Evolutionary conservation across 2,329 filamentous ascomycete species (phyloP).

Genomic region (Beauveria sp.): DNA sequence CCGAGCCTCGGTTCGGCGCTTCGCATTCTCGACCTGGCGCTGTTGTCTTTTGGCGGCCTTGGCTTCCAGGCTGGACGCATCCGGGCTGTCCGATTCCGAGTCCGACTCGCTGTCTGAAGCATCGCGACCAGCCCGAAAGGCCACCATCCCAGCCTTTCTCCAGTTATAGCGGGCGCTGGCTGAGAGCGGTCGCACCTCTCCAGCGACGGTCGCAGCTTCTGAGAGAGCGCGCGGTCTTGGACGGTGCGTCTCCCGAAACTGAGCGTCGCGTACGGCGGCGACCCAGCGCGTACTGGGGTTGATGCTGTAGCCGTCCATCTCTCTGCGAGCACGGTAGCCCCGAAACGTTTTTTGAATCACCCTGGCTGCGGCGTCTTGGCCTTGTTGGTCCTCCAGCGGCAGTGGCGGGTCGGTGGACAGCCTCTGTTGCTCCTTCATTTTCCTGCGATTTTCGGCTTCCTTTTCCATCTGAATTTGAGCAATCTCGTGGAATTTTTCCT

Average conservation of each 20-base stretch:
- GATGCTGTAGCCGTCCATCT: conserved; percentile 60
- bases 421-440: conserved; percentile 28
- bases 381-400: conserved; percentile 13
- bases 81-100: conserved; percentile 24
- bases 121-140: conserved; percentile 64
- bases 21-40: conserved; percentile 42
- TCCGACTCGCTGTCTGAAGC: conserved; percentile 39
- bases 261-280: conserved; percentile 53
- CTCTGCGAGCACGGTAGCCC: conserved; percentile 65
- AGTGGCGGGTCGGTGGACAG: conserved; percentile 23
- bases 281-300: conserved; percentile 65
- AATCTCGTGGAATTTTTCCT: conserved; percentile 40
- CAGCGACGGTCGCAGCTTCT: conserved; percentile 6
- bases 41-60: conserved; percentile 30
- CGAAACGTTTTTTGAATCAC: conserved; percentile 67
- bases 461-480: conserved; percentile 39
- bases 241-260: conserved; percentile 43
- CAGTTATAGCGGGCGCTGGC: conserved; percentile 55
- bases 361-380: conserved; percentile 39
- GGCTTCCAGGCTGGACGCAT: conserved; percentile 28
- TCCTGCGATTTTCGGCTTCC: conserved; percentile 36
- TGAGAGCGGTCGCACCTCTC: conserved; percentile 11
- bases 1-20: conserved; percentile 59
- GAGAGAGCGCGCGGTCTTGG: conserved; percentile 29
- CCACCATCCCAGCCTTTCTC: conserved; percentile 65